These are phyloP conservation scores for Monilinia polystroma DNA, from an alignment of 2,329 filamentous ascomycete species.

Conservation along the genomic window DNA sequence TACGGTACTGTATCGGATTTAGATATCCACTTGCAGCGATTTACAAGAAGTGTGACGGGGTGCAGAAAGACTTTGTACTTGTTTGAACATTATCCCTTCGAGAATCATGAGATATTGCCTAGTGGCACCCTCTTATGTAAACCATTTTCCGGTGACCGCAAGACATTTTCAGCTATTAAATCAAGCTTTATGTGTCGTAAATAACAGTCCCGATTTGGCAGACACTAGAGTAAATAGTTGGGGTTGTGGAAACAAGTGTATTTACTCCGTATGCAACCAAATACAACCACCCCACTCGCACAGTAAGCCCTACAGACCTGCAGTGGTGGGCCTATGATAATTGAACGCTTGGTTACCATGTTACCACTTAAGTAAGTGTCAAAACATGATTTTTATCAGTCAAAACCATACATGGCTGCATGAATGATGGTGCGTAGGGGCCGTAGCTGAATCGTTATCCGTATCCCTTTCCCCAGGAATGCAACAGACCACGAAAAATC, in stretches of 20 bases:
- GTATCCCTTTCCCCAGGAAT: neutral
- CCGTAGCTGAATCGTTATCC: neutral
- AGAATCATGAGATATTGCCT: neutral
- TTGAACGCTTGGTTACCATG: neutral
- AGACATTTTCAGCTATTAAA: neutral
- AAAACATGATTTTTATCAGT: neutral
- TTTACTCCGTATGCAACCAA: neutral
- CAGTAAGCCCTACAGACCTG: neutral
- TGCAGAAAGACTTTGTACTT: conserved; percentile 1
- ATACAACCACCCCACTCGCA: neutral
- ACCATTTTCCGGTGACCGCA: neutral
- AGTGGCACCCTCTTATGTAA: conserved; percentile 5
- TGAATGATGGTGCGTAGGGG: neutral
- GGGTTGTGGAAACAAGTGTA: neutral
- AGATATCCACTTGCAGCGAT: neutral
- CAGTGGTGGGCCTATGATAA: neutral
- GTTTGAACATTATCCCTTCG: no score
- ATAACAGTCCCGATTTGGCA: neutral
- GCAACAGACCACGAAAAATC: neutral
- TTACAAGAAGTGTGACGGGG: neutral
- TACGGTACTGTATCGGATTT: conserved; percentile 8
- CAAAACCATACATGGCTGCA: neutral
- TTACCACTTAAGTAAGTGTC: neutral
- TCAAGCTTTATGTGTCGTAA: neutral
- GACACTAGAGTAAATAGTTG: neutral